Conservation (phyloP, 495 filamentous ascomycete species). For the Annulohypoxylon maeteangense region DNA sequence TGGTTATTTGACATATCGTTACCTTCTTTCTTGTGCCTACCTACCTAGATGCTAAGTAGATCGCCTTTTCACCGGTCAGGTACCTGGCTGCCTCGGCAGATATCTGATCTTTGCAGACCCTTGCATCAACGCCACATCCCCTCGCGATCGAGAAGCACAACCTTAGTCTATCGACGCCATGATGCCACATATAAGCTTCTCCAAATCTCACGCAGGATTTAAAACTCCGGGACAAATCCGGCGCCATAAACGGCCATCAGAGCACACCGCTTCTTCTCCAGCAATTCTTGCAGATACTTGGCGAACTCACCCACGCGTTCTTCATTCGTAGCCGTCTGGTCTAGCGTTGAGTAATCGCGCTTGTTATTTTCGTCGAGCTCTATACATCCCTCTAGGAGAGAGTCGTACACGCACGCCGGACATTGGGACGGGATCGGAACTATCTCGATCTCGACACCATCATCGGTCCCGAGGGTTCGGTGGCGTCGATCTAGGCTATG, state of each 20-base stretch:
- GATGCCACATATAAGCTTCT: not conserved
- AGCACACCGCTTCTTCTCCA: slow-evolving; percentile 17
- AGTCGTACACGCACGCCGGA: slow-evolving; percentile 8
- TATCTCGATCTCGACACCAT: not conserved
- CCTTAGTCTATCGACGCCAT: slow-evolving; percentile 12
- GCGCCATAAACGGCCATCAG: not conserved
- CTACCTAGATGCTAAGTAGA: no score
- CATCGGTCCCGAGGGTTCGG: slow-evolving; percentile 10
- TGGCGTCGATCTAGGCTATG: slow-evolving; percentile 12
- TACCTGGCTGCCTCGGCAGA: not conserved
- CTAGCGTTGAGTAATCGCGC: not conserved
- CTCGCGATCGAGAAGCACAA: slow-evolving; percentile 3
- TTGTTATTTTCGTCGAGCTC: not conserved
- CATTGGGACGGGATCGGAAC: slow-evolving; percentile 16
- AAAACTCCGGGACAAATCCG: not conserved
- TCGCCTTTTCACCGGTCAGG: not conserved
- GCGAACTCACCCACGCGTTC: not conserved
- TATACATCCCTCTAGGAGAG: not conserved
- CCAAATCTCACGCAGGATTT: slow-evolving; percentile 1
- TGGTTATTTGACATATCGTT: slow-evolving; percentile 6
- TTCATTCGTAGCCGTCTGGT: not conserved
- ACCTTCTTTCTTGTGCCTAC: not conserved
- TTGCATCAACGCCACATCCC: not conserved
- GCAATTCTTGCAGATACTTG: slow-evolving; percentile 4
- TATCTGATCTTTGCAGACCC: not conserved